Conservation (phyloP, 2,329 filamentous ascomycete genomes). For the Exophiala viscosa region DNA sequence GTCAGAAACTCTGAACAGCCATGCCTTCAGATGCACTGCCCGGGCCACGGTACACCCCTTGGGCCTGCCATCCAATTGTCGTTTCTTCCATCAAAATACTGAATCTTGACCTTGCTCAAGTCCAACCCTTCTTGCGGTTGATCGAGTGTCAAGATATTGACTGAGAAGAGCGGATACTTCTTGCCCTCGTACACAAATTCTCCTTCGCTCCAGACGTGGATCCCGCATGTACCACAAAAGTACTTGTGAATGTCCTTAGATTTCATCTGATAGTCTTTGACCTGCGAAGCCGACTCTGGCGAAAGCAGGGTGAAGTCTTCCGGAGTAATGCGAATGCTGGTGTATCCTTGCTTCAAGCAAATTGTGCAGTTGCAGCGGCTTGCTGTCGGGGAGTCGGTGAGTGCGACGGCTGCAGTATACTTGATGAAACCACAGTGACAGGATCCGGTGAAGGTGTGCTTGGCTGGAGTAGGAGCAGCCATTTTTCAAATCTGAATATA, state of each 20-base stretch:
- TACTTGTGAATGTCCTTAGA: constrained; percentile 19
- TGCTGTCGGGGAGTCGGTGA: constrained; percentile 10
- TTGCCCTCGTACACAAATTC: constrained; percentile 12
- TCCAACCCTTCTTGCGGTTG: constrained; percentile 28
- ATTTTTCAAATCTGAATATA: not conserved
- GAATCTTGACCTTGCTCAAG: constrained; percentile 20
- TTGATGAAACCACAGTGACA: constrained; percentile 55
- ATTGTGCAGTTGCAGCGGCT: constrained; percentile 28
- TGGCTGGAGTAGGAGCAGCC: not conserved
- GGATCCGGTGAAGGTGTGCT: constrained; percentile 42
- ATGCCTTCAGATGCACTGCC: not conserved
- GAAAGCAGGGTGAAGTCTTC: constrained; percentile 22
- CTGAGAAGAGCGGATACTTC: constrained; percentile 13
- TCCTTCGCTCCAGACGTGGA: constrained; percentile 16
- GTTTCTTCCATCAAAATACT: constrained; percentile 19
- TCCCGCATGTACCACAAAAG: constrained; percentile 25
- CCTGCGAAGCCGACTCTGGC: constrained; percentile 14
- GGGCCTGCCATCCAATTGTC: constrained; percentile 14
- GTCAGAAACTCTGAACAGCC: no score
- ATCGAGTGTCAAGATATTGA: constrained; percentile 25
- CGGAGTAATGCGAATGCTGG: constrained; percentile 6
- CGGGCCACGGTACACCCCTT: constrained; percentile 15
- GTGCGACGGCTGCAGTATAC: constrained; percentile 43
- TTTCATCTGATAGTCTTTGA: constrained; percentile 19
- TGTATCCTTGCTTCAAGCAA: constrained; percentile 25